Base-by-base conservation (phyloP, 805 yeast species). In the Naumovozyma baii region DNA sequence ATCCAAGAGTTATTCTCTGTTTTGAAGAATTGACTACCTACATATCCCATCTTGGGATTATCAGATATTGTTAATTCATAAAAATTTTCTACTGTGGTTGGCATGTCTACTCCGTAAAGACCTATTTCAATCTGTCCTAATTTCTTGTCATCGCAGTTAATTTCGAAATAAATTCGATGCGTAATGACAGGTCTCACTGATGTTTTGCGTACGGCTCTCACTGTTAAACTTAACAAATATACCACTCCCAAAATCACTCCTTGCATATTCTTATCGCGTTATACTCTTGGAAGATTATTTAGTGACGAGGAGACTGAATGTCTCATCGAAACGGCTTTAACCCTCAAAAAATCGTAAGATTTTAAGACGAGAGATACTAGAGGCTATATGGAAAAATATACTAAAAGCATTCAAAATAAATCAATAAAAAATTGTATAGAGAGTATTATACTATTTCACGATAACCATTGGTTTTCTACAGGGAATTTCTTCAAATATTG, bases 1-100 rank as follows among this genome's bases (percentile, higher is more conserved):
- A 88, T 75, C 96, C 88, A 88, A 75, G 88, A 88, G 67, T 82
- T 78, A 56, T 95, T 95, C 57, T 86, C 85, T 47, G 86, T 90
- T 70, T 95, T 79, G 83, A 87, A 95, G 87, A 87, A 87, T 54
- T 77, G 68, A 41, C 94, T 84, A 57, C 73, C 74, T 58, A 78
- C 74, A 77, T 82, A 87, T 52, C 96, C 96, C 62, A 70, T 82
- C 44, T 95, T 95, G 3, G 50, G 37, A 73, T 83, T 80, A 72
- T 85, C 94, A 55, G 96, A 95, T 47, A 95, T 85, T 61, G 80
- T 70, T 55, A 87, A 75, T 48, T 92, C 92, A 67, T 94, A 80
- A 80, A 86, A 86, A 75, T 87, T 86, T 68, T 83, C 90, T 49
- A 88, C 80, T 47, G 96, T 87, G 75, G 83, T 85, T 68, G 95